Evolutionary conservation across 2,329 filamentous ascomycete genomes (phyloP).

Genomic region (Ceratocystis smalleyi): DNA sequence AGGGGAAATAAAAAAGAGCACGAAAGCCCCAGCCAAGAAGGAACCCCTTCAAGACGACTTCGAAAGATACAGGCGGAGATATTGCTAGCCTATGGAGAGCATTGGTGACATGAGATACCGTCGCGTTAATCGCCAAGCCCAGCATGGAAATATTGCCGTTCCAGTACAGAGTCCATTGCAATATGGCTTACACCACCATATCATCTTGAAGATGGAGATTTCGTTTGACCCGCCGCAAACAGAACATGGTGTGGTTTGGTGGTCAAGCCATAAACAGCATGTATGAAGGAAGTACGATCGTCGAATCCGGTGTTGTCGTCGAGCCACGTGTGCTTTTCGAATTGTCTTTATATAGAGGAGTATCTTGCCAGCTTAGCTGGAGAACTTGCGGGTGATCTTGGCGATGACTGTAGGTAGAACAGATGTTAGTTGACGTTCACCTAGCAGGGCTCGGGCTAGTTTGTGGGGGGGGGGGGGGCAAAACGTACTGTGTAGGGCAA

Average conservation of each 20-base stretch:
- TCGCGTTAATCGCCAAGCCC: not conserved
- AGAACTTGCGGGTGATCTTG: conserved; percentile 84
- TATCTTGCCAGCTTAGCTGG: conserved; percentile 32
- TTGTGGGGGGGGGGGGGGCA: not conserved
- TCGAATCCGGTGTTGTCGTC: not conserved
- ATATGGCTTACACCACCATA: not conserved
- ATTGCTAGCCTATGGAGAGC: not conserved
- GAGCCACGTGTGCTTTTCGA: not conserved
- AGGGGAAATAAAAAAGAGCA: conserved; percentile 1
- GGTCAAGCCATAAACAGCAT: not conserved
- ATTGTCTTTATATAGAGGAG: not conserved
- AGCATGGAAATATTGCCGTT: not conserved
- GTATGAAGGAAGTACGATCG: not conserved
- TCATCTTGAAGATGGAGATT: not conserved
- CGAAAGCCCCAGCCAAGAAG: not conserved
- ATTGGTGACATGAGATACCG: not conserved
- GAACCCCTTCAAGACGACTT: not conserved
- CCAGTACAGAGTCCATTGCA: not conserved
- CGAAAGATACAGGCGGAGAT: not conserved
- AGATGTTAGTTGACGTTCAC: conserved; percentile 17
- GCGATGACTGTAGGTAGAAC: conserved; percentile 57
- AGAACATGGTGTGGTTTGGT: not conserved
- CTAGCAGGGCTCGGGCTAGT: not conserved
- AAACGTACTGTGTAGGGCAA: conserved; percentile 82
- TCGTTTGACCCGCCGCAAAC: not conserved